Base-by-base conservation (phyloP, 148 eudicot species). In the Amaranthus palmeri region DNA sequence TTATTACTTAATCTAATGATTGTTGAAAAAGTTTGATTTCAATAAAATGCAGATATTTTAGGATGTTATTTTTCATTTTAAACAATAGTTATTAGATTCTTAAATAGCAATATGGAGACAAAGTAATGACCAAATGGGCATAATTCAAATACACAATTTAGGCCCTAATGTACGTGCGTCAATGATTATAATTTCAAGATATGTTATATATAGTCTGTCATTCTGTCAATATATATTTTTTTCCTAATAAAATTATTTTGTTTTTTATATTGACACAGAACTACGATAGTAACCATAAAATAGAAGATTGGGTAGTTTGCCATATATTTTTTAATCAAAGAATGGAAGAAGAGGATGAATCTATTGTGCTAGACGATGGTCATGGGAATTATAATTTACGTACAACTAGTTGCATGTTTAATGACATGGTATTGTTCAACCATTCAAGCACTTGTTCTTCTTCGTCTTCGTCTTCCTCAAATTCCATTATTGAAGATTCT, bases 231-330 rank as follows among this genome's bases (percentile, higher is more conserved):
- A 5, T 58, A 45, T 3, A 9, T 6, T 3, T 4, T 15, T 2
- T 3, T 8, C 2, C 12, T 18, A 57, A n/a, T 44, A 7, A 8
- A 7, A 8, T 6, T 18, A 18, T 25, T 9, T 4, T 45, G 45
- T 9, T 58, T 18, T 25, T 15, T 5, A 63, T 52, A 52, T 12
- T 51, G 18, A 3, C 11, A 60, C 88, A 81, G 85, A 77, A 61
- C 55, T 51, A 54, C 7, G 54, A 45, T 9, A 71, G 45, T 45
- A 49, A 18, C 8, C 49, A 13, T 10, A 81, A 76, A 71, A 54
- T 76, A 40, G 88, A 84, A 46, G 66, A 86, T 52, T 88, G 90
- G 93, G 72, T 80, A 53, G 67, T 86, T 25, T 86, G 87, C 74
- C 85, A 74, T 71, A 50, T 88, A 7, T 88, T 81, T 75, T 51